Evolutionary conservation across 768 basidiomycete genomes (phyloP).

Genomic region (Vishniacozyma victoriae): DNA sequence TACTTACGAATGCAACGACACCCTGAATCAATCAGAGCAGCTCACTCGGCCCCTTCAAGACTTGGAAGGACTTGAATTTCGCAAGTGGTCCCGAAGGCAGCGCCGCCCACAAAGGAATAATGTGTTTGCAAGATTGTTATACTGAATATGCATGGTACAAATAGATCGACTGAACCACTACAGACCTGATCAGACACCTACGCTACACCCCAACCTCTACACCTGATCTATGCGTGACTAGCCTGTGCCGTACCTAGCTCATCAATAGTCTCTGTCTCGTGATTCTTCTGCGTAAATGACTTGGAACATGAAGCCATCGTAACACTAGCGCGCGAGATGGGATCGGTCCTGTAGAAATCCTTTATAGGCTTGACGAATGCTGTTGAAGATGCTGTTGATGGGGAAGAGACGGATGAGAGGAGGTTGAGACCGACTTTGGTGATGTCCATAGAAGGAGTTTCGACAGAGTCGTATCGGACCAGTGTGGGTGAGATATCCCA

Average conservation of each 20-base stretch:
- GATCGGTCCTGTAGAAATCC: constrained; percentile 96
- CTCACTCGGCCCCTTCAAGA: too few species aligned
- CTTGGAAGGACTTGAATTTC: too few species aligned
- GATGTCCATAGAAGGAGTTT: constrained; percentile 68
- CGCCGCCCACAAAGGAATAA: too few species aligned
- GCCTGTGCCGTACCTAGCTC: constrained; percentile 31
- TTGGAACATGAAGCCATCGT: constrained; percentile 94
- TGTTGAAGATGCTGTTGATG: constrained; percentile 24
- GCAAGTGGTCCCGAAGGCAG: too few species aligned
- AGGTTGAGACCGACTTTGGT: constrained; percentile 64
- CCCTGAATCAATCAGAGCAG: too few species aligned
- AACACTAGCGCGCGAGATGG: constrained; percentile 85
- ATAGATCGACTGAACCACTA: too few species aligned
- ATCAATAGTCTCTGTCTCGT: constrained; percentile 26
- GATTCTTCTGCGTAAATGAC: constrained; percentile 63
- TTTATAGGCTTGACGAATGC: constrained; percentile 71
- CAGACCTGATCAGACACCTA: too few species aligned
- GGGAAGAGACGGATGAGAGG: constrained; percentile 53
- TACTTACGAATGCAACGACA: too few species aligned
- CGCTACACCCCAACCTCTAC: too few species aligned
- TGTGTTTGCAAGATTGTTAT: too few species aligned
- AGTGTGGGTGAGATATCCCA: constrained; percentile 93
- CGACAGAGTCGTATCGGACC: constrained; percentile 74
- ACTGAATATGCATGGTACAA: too few species aligned
- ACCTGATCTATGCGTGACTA: constrained; percentile 28